Percentiles rank a stretch among this genome's conserved stretches.
Evolutionary conservation across 345 rosid species (phyloP).

Genomic region (Trapa bicornis): DNA sequence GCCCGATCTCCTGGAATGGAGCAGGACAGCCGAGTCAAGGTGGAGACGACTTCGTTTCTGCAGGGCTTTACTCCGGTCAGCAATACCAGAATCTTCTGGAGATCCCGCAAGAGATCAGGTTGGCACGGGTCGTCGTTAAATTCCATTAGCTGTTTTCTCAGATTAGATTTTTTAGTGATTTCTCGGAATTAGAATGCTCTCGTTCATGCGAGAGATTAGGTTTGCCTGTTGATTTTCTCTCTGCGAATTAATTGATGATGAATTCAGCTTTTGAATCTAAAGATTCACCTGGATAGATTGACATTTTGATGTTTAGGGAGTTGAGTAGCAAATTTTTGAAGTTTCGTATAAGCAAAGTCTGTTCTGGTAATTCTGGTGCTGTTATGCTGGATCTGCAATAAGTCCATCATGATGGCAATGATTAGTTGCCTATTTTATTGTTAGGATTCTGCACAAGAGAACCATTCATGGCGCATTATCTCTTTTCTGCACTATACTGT

Average conservation of each 20-base stretch:
- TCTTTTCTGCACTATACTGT: no score
- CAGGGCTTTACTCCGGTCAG: constrained; percentile 57
- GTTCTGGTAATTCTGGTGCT: background rate
- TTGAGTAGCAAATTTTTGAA: background rate
- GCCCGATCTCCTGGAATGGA: constrained; percentile 4
- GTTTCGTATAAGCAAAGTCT: background rate
- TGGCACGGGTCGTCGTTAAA: background rate
- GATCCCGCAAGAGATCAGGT: constrained; percentile 72
- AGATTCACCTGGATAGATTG: background rate
- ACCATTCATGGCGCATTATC: background rate
- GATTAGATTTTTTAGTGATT: background rate
- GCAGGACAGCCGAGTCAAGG: constrained; percentile 12
- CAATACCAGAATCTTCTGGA: constrained; percentile 56
- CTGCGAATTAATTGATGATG: background rate
- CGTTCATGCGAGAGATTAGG: background rate
- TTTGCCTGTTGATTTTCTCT: background rate
- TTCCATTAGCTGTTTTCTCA: background rate
- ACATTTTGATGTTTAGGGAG: background rate
- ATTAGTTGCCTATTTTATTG: background rate
- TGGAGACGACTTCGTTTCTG: constrained; percentile 23
- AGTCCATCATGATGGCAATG: background rate
- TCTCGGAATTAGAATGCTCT: background rate
- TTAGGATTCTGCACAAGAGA: background rate
- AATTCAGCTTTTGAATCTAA: background rate
- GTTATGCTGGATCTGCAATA: background rate